Base-by-base conservation (phyloP, 73 alveolate species). In the Diophrys appendiculata region DNA sequence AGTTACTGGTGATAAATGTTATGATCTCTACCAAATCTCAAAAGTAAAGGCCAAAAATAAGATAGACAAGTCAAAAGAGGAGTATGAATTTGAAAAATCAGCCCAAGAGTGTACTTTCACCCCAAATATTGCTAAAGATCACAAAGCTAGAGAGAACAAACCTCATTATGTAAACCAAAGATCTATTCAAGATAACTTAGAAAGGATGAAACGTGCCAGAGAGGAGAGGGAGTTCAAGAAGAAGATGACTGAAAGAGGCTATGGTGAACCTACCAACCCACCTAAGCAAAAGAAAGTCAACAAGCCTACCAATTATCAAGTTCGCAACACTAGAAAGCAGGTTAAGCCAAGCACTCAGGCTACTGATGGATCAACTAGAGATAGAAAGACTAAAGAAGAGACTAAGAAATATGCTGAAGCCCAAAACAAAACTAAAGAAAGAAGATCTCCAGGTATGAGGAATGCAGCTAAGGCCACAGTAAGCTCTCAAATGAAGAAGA, bases 41-140 rank as follows among this genome's bases (percentile, higher is more conserved):
- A 82, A 76, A 54, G 75, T 18, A 43, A 29, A 69, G 52, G 30
- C n/a, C 28, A 84, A 77, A 71, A 68, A 32, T 32, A 68, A 70
- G 56, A 24, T 29, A 2, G 93, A 78, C 64, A 85, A 85, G 69
- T 3, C 77, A 22, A 33, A 33, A 1, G 72, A 29, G 3, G 93
- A 85, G 64, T 85, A 85, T 28, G 93, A 85, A 56, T 78, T 43
- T 68, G 93, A 87, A 65, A 87, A 75, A 64, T 23, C 23, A 33
- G 77, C 24, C 2, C 80, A 73, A 24, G 94, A 87, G 31, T 81
- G 90, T 68, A 81, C 84, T 22, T 87, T 87, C 69, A 29, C 65
- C 27, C 94, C 94, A 1, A 60, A 33, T 2, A 76, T 65, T 11
- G 33, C 73, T 29, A 71, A 68, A 71, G 54, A 35, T 1, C 55